These are phyloP conservation scores for Phaeosphaeriaceae sp. DNA, from an alignment of 2,329 filamentous ascomycete species.

Conservation along the genomic window DNA sequence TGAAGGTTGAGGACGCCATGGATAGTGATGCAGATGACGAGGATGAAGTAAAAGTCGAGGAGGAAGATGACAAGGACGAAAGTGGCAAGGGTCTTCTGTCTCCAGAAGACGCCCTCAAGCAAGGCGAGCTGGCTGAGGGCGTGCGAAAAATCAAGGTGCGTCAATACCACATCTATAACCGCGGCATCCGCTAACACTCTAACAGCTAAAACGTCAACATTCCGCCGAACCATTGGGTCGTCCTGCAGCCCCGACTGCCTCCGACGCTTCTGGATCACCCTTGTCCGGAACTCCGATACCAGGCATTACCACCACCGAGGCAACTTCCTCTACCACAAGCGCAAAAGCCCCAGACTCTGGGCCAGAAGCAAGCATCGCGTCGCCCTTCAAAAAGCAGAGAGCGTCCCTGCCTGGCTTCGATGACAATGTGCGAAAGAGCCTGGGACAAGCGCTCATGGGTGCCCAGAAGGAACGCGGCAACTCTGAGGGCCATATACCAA, in stretches of 20 bases:
- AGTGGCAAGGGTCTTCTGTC: constrained; percentile 63
- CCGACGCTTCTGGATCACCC: constrained; percentile 35
- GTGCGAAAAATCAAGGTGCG: constrained; percentile 82
- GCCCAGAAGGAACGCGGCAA: constrained; percentile 43
- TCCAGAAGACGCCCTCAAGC: constrained; percentile 74
- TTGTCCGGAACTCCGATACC: constrained; percentile 32
- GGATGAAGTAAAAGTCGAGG: constrained; percentile 69
- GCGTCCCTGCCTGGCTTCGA: constrained; percentile 64
- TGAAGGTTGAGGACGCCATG: constrained; percentile 63
- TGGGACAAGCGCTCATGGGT: constrained; percentile 41
- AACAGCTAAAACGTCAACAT: constrained; percentile 79
- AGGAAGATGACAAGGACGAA: constrained; percentile 65
- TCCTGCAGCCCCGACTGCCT: constrained; percentile 27
- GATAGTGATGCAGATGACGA: constrained; percentile 81
- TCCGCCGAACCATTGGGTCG: constrained; percentile 71
- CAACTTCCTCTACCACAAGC: constrained; percentile 37
- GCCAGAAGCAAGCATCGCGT: constrained; percentile 64
- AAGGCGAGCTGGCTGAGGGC: constrained; percentile 79
- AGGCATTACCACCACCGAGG: constrained; percentile 18
- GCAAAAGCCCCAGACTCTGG: constrained; percentile 50
- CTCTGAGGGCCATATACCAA: constrained; percentile 37
- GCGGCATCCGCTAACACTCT: constrained; percentile 20
- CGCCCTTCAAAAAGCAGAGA: constrained; percentile 78
- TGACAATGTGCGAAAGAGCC: constrained; percentile 49
- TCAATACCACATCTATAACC: background rate